A percentile compares a stretch with the other conserved stretches of the same genome.
Conservation (phyloP, 176 grass and related monocot species). For the Eleusine indica region DNA sequence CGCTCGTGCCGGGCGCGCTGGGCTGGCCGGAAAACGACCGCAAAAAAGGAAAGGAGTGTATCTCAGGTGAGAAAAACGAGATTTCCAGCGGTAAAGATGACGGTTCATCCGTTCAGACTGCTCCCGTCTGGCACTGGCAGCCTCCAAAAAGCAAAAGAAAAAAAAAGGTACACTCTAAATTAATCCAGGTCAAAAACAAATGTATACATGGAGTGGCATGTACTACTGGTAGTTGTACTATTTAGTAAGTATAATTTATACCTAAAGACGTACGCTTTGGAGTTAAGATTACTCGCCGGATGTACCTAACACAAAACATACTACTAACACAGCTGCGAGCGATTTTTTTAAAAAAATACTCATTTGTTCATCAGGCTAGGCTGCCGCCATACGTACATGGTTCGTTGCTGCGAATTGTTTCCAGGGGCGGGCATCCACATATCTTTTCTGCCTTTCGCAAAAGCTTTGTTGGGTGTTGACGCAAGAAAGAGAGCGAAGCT, state of each 20-base stretch:
- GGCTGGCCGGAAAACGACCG: constrained; percentile 24
- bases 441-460: constrained; percentile 5
- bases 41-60: neutral
- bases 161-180: neutral
- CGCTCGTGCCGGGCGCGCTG: neutral
- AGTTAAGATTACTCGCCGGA: neutral
- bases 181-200: constrained; percentile 11
- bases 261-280: neutral
- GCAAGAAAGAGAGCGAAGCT: constrained; percentile 2
- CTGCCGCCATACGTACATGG: neutral
- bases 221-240: neutral
- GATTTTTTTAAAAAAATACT: neutral
- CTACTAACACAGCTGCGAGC: too few species aligned
- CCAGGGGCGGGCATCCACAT: neutral
- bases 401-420: neutral
- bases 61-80: neutral
- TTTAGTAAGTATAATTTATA: constrained; percentile 8
- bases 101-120: neutral
- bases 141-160: neutral
- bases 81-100: neutral
- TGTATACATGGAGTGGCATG: neutral
- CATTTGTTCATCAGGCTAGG: neutral
- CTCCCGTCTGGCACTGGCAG: neutral
- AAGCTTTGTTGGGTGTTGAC: constrained; percentile 28
- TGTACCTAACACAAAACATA: neutral